Percentiles rank a stretch among this genome's conserved stretches.
Evolutionary conservation across 805 yeast species (phyloP).

Genomic region (Brettanomyces sp.): DNA sequence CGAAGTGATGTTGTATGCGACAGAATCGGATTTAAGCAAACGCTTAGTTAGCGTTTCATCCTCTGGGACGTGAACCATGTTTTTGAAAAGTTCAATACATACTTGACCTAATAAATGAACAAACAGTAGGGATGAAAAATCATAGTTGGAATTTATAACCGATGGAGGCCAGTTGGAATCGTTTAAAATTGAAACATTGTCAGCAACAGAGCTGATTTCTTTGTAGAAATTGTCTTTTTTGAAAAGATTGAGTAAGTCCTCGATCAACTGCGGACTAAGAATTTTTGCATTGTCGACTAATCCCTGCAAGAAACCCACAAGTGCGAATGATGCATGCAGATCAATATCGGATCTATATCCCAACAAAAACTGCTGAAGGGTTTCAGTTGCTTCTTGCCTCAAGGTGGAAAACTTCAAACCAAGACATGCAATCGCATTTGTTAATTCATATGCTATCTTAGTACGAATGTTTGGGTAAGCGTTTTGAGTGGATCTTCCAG

Average conservation of each 20-base stretch:
- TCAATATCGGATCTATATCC: background rate
- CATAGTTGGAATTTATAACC: constrained; percentile 19
- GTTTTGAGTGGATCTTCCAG: constrained; percentile 15
- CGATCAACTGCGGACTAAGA: constrained; percentile 13
- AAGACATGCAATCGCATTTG: constrained; percentile 22
- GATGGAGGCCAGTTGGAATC: constrained; percentile 17
- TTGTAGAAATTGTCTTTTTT: constrained; percentile 18
- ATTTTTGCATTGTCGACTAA: constrained; percentile 16
- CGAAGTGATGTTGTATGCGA: constrained; percentile 3
- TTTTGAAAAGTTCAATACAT: constrained; percentile 15
- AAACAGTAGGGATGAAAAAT: constrained; percentile 23
- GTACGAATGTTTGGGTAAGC: constrained; percentile 35
- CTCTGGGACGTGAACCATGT: constrained; percentile 7
- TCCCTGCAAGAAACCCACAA: constrained; percentile 24
- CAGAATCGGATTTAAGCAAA: constrained; percentile 8
- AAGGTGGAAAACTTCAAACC: constrained; percentile 14
- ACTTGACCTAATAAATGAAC: constrained; percentile 18
- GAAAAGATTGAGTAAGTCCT: constrained; percentile 15
- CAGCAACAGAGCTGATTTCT: constrained; percentile 12
- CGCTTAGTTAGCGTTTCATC: constrained; percentile 8
- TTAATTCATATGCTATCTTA: constrained; percentile 26
- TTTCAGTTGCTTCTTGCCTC: constrained; percentile 4
- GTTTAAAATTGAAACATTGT: constrained; percentile 8
- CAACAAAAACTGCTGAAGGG: constrained; percentile 6
- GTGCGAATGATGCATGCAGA: constrained; percentile 14